Evolutionary conservation across 2,329 filamentous ascomycete species (phyloP), one percentile per base, ranked within the genome.

Genomic region (Colletotrichum sp.): DNA sequence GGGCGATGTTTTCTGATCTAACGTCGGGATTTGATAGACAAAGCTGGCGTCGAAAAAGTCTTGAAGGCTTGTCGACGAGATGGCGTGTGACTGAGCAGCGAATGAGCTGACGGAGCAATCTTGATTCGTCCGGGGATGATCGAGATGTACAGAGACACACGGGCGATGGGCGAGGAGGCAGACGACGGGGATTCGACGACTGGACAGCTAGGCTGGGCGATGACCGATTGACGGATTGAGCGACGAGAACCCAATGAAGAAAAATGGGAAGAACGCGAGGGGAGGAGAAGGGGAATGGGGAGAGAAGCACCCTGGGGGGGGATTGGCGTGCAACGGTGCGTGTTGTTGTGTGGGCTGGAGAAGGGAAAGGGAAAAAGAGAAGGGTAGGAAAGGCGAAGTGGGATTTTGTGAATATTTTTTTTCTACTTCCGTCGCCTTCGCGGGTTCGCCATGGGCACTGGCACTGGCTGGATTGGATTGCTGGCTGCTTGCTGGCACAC

Each of bases 321-420:
- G 80, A 85, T 87, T 87, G 86, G 83, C 86, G 84, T 85, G 85
- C 86, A 78, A 75, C 86, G 85, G 85, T 83, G 86, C 85, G 86
- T 77, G 71, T 71, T 75, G 77, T 76, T 76, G 76, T 76, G 74
- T 78, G 77, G 78, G 74, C 76, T 78, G 75, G 65, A 74, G 64
- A 67, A 75, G 69, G 67, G 72, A 64, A 74, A 73, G 68, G 66
- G 60, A 67, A 76, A 65, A 65, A 69, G 70, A 78, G 43, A 76
- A 73, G 60, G 67, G 70, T 66, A 67, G 61, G 71, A 74, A 67
- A 64, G 65, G 57, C 32, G 73, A 75, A 73, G 68, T 73, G 72
- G 69, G 69, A 76, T 76, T 78, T 52, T 72, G 73, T 59, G 68
- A 72, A 73, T 77, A 71, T 77, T 78, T 77, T 78, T 77, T 66